Base-by-base conservation (phyloP, 768 basidiomycete genomes). In the Amanita phalloides region DNA sequence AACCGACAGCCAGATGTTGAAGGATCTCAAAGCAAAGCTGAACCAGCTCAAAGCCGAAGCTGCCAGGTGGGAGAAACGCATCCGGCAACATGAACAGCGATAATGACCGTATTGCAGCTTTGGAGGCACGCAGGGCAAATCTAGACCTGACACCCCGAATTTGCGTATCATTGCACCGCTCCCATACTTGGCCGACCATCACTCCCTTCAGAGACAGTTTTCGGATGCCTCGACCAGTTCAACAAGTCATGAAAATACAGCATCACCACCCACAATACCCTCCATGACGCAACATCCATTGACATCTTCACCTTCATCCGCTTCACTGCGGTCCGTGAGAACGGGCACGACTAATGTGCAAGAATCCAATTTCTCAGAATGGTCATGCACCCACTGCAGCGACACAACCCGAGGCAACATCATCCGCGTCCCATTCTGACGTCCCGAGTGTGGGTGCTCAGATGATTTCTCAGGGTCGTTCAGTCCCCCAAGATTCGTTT, bases 41-140 rank as follows among this genome's bases (percentile, higher is more conserved):
- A 85, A 81, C 58, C 81, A 75, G 61, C 78, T 92, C 49, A 86
- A 84, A 61, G 84, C 80, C 49, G 86, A 95, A 78, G 88, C 88
- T 57, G 83, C 83, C 13, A 84, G 80, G n/a, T n/a, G n/a, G n/a
- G n/a, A n/a, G n/a, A n/a, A n/a, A n/a, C n/a, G n/a, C n/a, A n/a
- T n/a, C n/a, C n/a, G n/a, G n/a, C n/a, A n/a, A n/a, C n/a, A n/a
- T n/a, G n/a, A n/a, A n/a, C n/a, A n/a, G n/a, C n/a, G n/a, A n/a
- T n/a, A n/a, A n/a, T n/a, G n/a, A n/a, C n/a, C n/a, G n/a, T n/a
- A 86, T 89, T 32, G 51, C 73, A 0, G 72, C 72, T 4, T 78
- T 86, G 11, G 75, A 79, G 37, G 66, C 69, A 17, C 65, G 69
- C 6, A 68, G 71, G n/a, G 57, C 61, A n/a, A 61, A 68, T 53